Evolutionary conservation across 1,284 basidiomycete species (phyloP).

Genomic region (Macrocystidia cucumis): DNA sequence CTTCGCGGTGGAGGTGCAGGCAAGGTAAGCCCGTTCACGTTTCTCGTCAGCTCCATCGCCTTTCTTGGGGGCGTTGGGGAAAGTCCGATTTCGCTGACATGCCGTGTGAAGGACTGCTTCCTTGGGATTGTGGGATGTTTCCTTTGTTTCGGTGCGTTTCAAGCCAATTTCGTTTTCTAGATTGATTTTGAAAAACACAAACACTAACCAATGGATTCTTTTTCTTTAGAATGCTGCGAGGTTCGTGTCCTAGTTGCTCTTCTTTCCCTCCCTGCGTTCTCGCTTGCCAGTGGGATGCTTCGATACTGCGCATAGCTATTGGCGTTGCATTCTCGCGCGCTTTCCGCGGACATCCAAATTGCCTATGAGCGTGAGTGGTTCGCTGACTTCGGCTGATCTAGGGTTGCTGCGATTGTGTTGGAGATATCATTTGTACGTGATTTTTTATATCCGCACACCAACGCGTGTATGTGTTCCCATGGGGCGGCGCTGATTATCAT

Average conservation of each 20-base stretch:
- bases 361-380: not conserved
- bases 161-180: slow-evolving; percentile 2
- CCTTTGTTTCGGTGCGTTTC: slow-evolving; percentile 51
- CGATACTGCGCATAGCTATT: too few species aligned
- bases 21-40: slow-evolving; percentile 41
- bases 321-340: too few species aligned
- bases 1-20: slow-evolving; percentile 56
- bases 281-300: too few species aligned
- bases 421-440: slow-evolving; percentile 41
- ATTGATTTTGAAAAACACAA: not conserved
- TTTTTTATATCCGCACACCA: too few species aligned
- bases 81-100: slow-evolving; percentile 7
- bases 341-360: too few species aligned
- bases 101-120: slow-evolving; percentile 44
- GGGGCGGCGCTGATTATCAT: too few species aligned
- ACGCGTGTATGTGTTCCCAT: too few species aligned
- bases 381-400: slow-evolving; percentile 11
- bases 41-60: too few species aligned
- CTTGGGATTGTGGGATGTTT: slow-evolving; percentile 51
- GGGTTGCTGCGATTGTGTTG: slow-evolving; percentile 40
- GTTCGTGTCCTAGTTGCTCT: slow-evolving; percentile 21
- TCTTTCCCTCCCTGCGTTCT: too few species aligned
- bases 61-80: slow-evolving; percentile 3
- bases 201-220: not conserved
- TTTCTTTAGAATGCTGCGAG: slow-evolving; percentile 46